Evolutionary conservation across 1,284 basidiomycete genomes (phyloP).

Genomic region (Phylloporus sp.): DNA sequence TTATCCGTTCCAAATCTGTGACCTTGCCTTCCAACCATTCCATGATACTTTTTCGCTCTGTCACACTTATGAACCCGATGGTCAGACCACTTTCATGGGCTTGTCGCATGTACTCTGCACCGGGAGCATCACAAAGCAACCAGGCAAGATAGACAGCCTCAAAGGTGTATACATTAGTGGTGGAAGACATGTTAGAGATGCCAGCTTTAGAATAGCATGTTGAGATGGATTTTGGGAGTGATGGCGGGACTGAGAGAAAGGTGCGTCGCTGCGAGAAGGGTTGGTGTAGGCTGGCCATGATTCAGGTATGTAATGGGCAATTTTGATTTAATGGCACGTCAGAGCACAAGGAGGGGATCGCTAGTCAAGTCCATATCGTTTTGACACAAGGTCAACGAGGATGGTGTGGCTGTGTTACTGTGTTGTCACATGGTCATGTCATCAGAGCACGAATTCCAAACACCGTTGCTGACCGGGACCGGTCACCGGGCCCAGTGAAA

Average conservation of each 20-base stretch:
- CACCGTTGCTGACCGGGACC: too few species aligned
- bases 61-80: conserved; percentile 81
- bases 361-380: conserved; percentile 21
- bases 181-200: conserved; percentile 39
- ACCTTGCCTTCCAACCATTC: conserved; percentile 82
- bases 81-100: conserved; percentile 74
- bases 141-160: conserved; percentile 85
- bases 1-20: conserved; percentile 57
- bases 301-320: conserved; percentile 54
- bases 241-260: conserved; percentile 60
- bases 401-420: too few species aligned
- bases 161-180: conserved; percentile 73
- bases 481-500: too few species aligned
- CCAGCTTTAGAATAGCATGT: conserved; percentile 76
- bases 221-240: conserved; percentile 67
- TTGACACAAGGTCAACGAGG: too few species aligned
- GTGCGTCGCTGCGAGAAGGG: conserved; percentile 63
- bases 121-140: conserved; percentile 70
- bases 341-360: conserved; percentile 60
- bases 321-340: conserved; percentile 59
- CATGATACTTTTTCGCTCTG: conserved; percentile 81
- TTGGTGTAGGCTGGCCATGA: conserved; percentile 47
- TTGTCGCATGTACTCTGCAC: conserved; percentile 87
- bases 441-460: too few species aligned
- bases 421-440: too few species aligned